Conservation (phyloP, 73 alveolate species). For the Tetrahymena thermophila region DNA sequence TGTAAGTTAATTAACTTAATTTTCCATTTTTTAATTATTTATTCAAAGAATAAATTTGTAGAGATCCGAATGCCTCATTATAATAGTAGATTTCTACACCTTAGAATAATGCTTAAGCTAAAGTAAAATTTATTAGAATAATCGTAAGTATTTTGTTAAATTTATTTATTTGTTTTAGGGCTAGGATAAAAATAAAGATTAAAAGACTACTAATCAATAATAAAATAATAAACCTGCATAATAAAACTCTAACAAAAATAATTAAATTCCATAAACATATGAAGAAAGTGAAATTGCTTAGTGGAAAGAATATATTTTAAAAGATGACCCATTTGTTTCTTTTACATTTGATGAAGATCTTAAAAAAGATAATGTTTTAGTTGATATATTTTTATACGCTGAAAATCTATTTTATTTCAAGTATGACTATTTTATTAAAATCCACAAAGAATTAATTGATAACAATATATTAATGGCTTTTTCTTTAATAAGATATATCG, state of each 20-base stretch:
- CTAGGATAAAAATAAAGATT: not conserved
- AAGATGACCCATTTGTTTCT: not conserved
- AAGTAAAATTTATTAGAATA: not conserved
- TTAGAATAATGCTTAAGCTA: not conserved
- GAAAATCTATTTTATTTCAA: not conserved
- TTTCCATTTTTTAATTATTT: too few relatives aligned
- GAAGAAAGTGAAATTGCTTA: not conserved
- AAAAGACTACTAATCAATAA: too few relatives aligned
- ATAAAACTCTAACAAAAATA: not conserved
- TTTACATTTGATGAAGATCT: not conserved
- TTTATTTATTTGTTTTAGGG: not conserved
- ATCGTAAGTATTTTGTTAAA: too few relatives aligned
- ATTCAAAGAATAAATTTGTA: not conserved
- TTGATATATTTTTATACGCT: not conserved
- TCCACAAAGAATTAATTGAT: not conserved
- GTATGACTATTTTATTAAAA: not conserved
- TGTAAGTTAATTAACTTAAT: not conserved
- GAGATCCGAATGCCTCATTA: not conserved
- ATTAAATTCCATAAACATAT: not conserved
- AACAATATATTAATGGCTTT: not conserved
- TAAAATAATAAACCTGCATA: not conserved
- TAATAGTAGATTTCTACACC: not conserved
- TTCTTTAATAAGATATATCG: not conserved
- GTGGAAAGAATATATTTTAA: not conserved
- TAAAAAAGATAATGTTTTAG: not conserved